Conservation (phyloP, 257 asterid genomes). For the Rhazya stricta region DNA sequence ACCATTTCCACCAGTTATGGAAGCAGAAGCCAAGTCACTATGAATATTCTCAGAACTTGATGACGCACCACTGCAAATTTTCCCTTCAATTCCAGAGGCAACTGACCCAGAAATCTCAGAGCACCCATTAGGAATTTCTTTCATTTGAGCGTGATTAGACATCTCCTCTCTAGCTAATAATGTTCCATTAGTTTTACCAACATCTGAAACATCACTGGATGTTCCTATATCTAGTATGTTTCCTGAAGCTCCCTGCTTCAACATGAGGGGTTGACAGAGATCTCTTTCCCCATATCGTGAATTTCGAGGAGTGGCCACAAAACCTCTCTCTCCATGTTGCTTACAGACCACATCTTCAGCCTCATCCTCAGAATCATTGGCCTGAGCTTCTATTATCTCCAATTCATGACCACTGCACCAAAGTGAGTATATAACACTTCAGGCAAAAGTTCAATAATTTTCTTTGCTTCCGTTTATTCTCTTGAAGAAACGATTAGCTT, state of each 20-base stretch:
- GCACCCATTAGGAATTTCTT: slow-evolving; percentile 22
- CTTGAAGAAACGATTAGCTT: neutral
- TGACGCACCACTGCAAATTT: slow-evolving; percentile 24
- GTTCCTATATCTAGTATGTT: slow-evolving; percentile 27
- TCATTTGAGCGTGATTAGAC: slow-evolving; percentile 18
- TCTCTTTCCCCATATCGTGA: slow-evolving; percentile 23
- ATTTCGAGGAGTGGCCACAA: slow-evolving; percentile 33
- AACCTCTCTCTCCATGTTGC: slow-evolving; percentile 27
- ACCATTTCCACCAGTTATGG: slow-evolving; percentile 37
- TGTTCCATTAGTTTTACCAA: slow-evolving; percentile 24
- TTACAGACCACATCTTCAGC: slow-evolving; percentile 38
- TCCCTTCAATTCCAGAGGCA: slow-evolving; percentile 29
- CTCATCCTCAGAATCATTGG: slow-evolving; percentile 94
- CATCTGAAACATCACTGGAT: slow-evolving; percentile 25
- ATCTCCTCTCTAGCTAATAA: slow-evolving; percentile 29
- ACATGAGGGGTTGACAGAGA: slow-evolving; percentile 31
- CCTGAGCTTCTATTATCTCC: slow-evolving; percentile 72
- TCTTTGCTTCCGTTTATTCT: neutral
- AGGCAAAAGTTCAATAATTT: neutral
- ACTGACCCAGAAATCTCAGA: slow-evolving; percentile 27
- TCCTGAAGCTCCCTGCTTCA: slow-evolving; percentile 31
- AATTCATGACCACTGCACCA: slow-evolving; percentile 67
- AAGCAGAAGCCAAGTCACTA: slow-evolving; percentile 29
- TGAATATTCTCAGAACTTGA: slow-evolving; percentile 24
- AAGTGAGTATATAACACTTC: neutral